phyloP scores from a whole-genome alignment of 345 rosid genomes.

The Lenwebbia sp. region DNA sequence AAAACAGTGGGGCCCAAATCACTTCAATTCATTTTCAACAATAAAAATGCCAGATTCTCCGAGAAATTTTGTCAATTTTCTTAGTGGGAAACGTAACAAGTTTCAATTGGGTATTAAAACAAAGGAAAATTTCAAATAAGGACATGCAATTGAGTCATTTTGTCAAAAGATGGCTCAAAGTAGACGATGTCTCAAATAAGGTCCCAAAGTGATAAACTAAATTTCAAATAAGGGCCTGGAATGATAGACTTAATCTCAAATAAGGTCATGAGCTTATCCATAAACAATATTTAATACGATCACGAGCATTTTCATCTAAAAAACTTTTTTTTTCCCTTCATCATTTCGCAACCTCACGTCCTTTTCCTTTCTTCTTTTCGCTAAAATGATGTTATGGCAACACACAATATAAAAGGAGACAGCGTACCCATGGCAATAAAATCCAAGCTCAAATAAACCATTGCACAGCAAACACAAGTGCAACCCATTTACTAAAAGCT shows the following conservation, averaged over 20 bases:
- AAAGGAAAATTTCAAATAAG: not conserved
- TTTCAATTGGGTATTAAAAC: not conserved
- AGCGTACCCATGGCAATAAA: too few species aligned
- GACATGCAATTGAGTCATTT: too few species aligned
- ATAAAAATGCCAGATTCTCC: not conserved
- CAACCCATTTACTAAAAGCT: not conserved
- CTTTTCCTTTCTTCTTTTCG: not conserved
- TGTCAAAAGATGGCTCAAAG: too few species aligned
- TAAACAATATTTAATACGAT: too few species aligned
- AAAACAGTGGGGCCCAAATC: not conserved
- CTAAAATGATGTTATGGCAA: not conserved
- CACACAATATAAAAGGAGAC: not conserved
- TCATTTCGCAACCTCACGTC: not conserved
- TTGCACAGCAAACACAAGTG: not conserved
- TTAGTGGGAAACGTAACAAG: not conserved
- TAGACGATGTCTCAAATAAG: too few species aligned
- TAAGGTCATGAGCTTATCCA: too few species aligned
- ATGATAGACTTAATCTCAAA: too few species aligned
- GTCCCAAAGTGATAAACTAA: too few species aligned
- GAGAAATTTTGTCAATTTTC: not conserved
- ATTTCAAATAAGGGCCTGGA: too few species aligned
- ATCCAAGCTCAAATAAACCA: too few species aligned
- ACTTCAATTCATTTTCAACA: not conserved
- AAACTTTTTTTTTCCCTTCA: too few species aligned
- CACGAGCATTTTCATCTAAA: too few species aligned